Base-by-base conservation (phyloP, 2,329 filamentous ascomycete species). In the Escovopsis sp. region DNA sequence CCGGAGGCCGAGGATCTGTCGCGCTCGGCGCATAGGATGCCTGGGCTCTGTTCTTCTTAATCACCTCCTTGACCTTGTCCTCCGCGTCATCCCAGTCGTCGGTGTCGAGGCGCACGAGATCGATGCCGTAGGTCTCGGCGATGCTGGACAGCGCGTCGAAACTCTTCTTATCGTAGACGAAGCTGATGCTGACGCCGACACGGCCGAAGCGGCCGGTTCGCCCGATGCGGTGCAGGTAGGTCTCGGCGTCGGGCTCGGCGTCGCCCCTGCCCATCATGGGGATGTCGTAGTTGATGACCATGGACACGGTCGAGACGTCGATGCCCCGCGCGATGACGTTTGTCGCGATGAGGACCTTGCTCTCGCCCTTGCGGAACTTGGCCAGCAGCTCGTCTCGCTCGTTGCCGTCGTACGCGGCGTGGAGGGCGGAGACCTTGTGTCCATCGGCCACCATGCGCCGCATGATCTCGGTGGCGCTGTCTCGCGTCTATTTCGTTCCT, bases 231-330 rank as follows among this genome's bases (percentile, higher is more conserved):
- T 98, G 91, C 39, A 98, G 81, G 57, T 98, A 98, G 1, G 91
- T 98, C 67, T 96, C 88, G 37, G 79, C 79, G 57, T 98, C 91
- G 12, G 89, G 83, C 62, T 91, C 84, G 25, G 72, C 71, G 51
- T 96, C 88, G 27, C 82, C 78, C 29, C 72, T 65, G 34, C 82
- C 79, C 56, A 81, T 81, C 68, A 81, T 83, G 20, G 81, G 81
- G 44, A 86, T 82, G 52, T 86, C 82, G 63, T 98, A 98, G 69
- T 98, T 98, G 70, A 98, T 87, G 41, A 98, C 91, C 81, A 98
- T 91, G 9, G 87, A 94, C 12, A 98, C 91, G 25, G 65, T 93
- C 62, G 58, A 96, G 67, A 79, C 75, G 56, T 98, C 91, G 54
- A 98, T 96, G 58, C 91, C 91, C 57, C 91, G 87, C 8, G 91